Evolutionary conservation across 2,329 filamentous ascomycete genomes (phyloP), one percentile per base, ranked within the genome.

Genomic region (Ceratocystis smalleyi): DNA sequence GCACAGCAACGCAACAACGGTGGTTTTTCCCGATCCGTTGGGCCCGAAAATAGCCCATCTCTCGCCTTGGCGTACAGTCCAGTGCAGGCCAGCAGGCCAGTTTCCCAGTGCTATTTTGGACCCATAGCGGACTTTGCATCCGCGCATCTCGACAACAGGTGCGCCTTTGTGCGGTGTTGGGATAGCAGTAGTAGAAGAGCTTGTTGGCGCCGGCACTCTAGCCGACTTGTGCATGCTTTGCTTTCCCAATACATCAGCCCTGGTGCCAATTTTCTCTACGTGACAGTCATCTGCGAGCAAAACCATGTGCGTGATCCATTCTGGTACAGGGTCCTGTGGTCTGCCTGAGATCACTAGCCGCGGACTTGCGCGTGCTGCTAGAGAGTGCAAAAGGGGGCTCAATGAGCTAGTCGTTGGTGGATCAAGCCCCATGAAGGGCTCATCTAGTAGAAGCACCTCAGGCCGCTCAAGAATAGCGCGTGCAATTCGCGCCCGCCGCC

Each of bases 11-110:
- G 91, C 94, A 32, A 97, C 82, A 47, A 99, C 81, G 0, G 94
- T 99, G 0, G 94, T 99, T 77, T 99, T 99, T 19, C 94, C 94
- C 0, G 90, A 96, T 12, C 88, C 94, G 70, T 99, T 97, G 40
- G 91, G 87, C 0, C 94, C 94, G 71, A 99, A 94, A 19, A 97
- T 82, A 2, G 89, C 92, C 88, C 91, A 96, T 67, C 91, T 84
- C 72, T 96, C 85, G 27, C 92, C 91, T 62, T 87, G 83, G 47
- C 84, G 83, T 27, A 97, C 85, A 0, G 81, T 88, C 90, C 94
- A 96, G 71, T 86, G 81, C 5, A 97, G 77, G 0, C 92, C 92
- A 1, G 81, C 73, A 66, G 77, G 75, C 91, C 91, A 96, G 71
- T 88, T 86, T 2, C 92, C 91, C 0, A 99, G 79, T 0, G 88